Percentiles rank a stretch among this genome's conserved stretches.
Evolutionary conservation across 176 grass and related monocot genomes (phyloP).

Genomic region (Musa itinerans): DNA sequence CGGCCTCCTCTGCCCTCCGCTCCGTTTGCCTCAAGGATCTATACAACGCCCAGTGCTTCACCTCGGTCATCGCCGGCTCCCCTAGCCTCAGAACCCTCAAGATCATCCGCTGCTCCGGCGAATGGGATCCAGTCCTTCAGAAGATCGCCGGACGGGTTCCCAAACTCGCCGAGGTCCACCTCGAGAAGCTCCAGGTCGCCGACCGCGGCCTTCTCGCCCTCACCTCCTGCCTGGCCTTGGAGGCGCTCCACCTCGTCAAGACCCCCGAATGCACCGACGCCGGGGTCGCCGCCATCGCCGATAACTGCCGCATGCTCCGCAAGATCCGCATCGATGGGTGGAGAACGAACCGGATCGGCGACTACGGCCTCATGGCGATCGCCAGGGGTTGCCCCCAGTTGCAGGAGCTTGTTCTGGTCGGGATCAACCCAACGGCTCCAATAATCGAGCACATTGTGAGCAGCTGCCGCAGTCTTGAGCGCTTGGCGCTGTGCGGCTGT

Average conservation of each 20-base stretch:
- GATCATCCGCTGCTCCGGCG: conserved; percentile 13
- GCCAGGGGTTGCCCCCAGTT: conserved; percentile 3
- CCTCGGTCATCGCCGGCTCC: conserved; percentile 2
- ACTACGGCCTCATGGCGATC: conserved; percentile 3
- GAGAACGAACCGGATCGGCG: conserved; percentile 13
- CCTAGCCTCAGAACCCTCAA: conserved; percentile 8
- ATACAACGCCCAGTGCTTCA: background rate
- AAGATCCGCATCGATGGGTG: conserved; percentile 13
- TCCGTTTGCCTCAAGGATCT: conserved; percentile 6
- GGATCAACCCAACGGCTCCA: background rate
- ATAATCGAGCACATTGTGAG: conserved; percentile 3
- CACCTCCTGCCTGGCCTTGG: conserved; percentile 3
- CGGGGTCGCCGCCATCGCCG: conserved; percentile 3
- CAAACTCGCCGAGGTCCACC: conserved; percentile 2
- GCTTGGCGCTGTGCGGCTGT: background rate
- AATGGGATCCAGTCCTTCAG: conserved; percentile 2
- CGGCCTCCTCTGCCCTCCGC: background rate
- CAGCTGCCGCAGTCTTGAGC: background rate
- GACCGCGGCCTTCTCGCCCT: conserved; percentile 14
- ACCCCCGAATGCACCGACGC: conserved; percentile 9
- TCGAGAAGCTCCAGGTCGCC: conserved; percentile 14
- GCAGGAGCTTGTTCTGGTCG: conserved; percentile 11
- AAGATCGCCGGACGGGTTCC: background rate
- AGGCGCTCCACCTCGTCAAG: conserved; percentile 8
- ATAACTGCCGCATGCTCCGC: conserved; percentile 1